Base-by-base conservation (phyloP, 148 eudicot species). In the Chenopodium berlandieri region DNA sequence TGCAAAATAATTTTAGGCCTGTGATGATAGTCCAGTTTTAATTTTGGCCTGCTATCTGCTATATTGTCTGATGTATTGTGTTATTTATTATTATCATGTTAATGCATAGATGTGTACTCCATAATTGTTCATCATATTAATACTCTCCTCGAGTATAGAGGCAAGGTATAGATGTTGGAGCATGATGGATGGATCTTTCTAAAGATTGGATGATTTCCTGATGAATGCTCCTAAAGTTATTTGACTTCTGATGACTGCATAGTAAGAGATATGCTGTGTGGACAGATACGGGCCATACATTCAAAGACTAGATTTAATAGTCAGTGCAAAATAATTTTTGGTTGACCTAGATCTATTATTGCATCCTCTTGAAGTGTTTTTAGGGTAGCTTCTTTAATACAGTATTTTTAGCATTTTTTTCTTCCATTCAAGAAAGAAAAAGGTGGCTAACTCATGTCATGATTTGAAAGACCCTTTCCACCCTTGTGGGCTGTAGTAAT, bases 281-380 rank as follows among this genome's bases (percentile, higher is more conserved):
- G 87, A 79, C 87, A 82, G 85, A 86, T 86, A 82, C 85, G 46
- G 85, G 85, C 72, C 78, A 48, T 54, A 86, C 83, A 86, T 85
- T 46, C 3, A 9, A 20, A 47, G 2, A 4, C 60, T 69, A 14
- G 27, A 60, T 66, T 11, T 73, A 54, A 79, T 71, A 68, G 79
- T 23, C 47, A 20, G 17, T 44, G 66, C 20, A 58, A 27, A 27
- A 27, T 40, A 40, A 6, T 40, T 60, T 79, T 64, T 72, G 73
- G 58, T 37, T 7, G 2, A 64, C 9, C 19, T 73, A 48, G 4
- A 65, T 82, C 64, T 13, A 65, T 37, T 31, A 6, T 60, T 63
- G 13, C 23, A 14, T 32, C 25, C n/a, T 13, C 48, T 34, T 71
- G 73, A 37, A 19, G 73, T 71, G 73, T 71, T 34, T 19, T 16